Conservation (phyloP, 352 stramenopile genomes). For the Pythium graminicola region DNA sequence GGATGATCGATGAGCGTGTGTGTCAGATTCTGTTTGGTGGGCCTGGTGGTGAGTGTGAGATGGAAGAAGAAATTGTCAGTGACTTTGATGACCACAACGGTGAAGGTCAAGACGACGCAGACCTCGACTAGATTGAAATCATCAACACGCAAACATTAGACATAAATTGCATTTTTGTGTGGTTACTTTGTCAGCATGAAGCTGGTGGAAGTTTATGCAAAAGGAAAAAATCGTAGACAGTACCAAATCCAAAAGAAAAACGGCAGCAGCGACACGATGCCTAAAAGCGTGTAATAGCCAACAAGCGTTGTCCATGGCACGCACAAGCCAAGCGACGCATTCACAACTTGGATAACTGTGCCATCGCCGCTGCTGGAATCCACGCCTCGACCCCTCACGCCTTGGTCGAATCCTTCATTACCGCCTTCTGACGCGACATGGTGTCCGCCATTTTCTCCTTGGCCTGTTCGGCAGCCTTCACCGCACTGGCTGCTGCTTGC, state of each 20-base stretch:
- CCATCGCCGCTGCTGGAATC: constrained; percentile 10
- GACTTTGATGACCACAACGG: constrained; percentile 24
- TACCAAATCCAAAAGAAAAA: constrained; percentile 24
- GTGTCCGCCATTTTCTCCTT: constrained; percentile 27
- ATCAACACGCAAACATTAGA: neutral
- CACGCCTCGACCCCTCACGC: constrained; percentile 10
- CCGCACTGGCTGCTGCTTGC: constrained; percentile 15
- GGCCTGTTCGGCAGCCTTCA: constrained; percentile 14
- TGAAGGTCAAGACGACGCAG: constrained; percentile 11
- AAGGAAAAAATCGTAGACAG: constrained; percentile 19
- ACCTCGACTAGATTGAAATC: constrained; percentile 21
- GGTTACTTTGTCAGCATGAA: neutral
- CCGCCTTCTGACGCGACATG: constrained; percentile 19
- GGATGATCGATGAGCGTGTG: constrained; percentile 69
- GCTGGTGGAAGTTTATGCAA: constrained; percentile 10
- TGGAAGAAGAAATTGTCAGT: constrained; percentile 23
- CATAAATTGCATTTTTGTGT: constrained; percentile 4
- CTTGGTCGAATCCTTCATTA: constrained; percentile 27
- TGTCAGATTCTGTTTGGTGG: constrained; percentile 65
- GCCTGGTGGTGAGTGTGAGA: constrained; percentile 20
- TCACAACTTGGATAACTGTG: constrained; percentile 8
- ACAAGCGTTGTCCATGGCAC: neutral
- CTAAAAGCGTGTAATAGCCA: neutral
- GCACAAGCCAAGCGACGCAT: neutral
- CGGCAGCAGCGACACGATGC: constrained; percentile 14